phyloP scores from a whole-genome alignment of 2,329 filamentous ascomycete species.

The Clonostachys chloroleuca region DNA sequence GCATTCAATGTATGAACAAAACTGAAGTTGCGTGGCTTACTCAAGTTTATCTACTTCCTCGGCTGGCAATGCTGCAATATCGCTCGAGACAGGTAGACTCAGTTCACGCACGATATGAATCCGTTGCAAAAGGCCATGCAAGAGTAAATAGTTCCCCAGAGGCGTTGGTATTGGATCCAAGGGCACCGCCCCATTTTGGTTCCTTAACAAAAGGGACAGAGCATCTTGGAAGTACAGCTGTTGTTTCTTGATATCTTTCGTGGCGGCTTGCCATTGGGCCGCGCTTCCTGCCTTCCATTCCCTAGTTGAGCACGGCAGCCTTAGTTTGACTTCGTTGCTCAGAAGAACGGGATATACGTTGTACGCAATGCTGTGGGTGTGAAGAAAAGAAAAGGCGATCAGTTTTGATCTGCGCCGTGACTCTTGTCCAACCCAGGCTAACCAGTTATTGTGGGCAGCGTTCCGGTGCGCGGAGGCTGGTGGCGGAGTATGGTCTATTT shows the following conservation, averaged over 20 bases:
- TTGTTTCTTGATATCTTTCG: conserved; percentile 16
- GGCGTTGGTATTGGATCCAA: conserved; percentile 27
- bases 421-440: conserved; percentile 22
- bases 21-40: conserved; percentile 7
- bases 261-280: conserved; percentile 17
- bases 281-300: conserved; percentile 27
- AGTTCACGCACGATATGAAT: conserved; percentile 30
- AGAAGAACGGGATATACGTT: conserved; percentile 27
- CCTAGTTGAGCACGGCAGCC: conserved; percentile 24
- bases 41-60: conserved; percentile 30
- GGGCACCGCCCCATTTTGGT: conserved; percentile 15
- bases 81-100: conserved; percentile 23
- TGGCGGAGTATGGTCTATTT: neutral
- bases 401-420: conserved; percentile 25
- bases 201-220: conserved; percentile 20
- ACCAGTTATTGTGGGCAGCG: conserved; percentile 12
- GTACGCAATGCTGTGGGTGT: conserved; percentile 31
- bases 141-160: conserved; percentile 26
- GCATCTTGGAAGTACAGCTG: conserved; percentile 30
- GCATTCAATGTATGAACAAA: neutral
- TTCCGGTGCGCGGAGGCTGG: neutral
- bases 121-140: conserved; percentile 28
- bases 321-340: conserved; percentile 26
- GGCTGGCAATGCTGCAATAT: conserved; percentile 18
- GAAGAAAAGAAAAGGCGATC: conserved; percentile 29